Evolutionary conservation across 176 grass and related monocot species (phyloP).

Genomic region (Oryza punctata): DNA sequence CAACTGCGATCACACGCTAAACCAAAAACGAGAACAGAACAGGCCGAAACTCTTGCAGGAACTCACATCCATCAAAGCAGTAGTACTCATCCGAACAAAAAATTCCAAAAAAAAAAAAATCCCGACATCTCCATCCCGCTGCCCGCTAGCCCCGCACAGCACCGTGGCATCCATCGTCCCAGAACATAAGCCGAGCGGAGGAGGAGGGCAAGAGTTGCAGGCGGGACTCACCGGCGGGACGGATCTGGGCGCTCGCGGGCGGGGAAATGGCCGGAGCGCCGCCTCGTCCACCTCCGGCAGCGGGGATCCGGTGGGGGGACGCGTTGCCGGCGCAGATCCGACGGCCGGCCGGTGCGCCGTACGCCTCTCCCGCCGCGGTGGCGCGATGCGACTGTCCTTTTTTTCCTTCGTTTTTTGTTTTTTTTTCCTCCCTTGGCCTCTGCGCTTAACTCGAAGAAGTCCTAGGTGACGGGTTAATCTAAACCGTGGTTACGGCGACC

Average conservation of each 20-base stretch:
- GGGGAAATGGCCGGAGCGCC: slow-evolving; percentile 26
- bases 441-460: slow-evolving; percentile 39
- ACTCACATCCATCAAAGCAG: slow-evolving; percentile 7
- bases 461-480: slow-evolving; percentile 59
- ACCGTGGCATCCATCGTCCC: background rate
- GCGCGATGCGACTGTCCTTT: slow-evolving; percentile 2
- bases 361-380: slow-evolving; percentile 37
- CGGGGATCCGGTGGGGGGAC: slow-evolving; percentile 8
- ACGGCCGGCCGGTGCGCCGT: slow-evolving; percentile 43
- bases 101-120: background rate
- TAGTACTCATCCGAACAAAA: too few species aligned
- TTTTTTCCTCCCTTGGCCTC: background rate
- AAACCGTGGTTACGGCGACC: slow-evolving; percentile 52
- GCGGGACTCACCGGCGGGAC: slow-evolving; percentile 43
- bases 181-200: slow-evolving; percentile 25
- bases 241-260: slow-evolving; percentile 39
- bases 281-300: slow-evolving; percentile 26
- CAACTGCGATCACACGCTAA: background rate
- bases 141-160: background rate
- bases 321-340: slow-evolving; percentile 37
- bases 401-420: background rate
- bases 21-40: background rate
- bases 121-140: background rate
- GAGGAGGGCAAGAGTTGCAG: background rate
- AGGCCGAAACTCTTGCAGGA: background rate